Evolutionary conservation across 148 eudicot species (phyloP), one percentile per base, ranked within the genome.

Genomic region (Fallopia convolvulus): DNA sequence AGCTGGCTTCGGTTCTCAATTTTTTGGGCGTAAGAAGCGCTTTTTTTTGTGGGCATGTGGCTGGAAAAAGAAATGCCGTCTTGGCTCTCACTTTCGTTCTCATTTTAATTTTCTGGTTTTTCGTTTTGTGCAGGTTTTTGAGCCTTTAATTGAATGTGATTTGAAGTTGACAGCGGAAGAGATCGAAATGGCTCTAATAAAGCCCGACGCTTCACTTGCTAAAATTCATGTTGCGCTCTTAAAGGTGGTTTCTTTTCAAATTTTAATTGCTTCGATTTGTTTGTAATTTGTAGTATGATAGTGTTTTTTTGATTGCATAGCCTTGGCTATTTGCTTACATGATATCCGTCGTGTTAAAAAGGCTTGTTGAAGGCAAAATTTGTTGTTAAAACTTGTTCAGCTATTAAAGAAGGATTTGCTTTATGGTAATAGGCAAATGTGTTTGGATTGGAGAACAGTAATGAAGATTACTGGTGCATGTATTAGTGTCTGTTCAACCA

Each of bases 1-100:
- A 92, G 84, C 77, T 92, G n/a, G 97, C 97, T 0, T 88, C 93
- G 32, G 90, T 92, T 44, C 89, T 92, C 68, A 83, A 92, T 78
- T 92, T 92, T 65, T 20, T 89, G 4, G 80, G 68, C 77, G 97
- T 91, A 84, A 80, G 78, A 76, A 77, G 55, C 50, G 44, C 39
- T 52, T 58, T 72, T 72, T 26, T 55, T 17, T 58, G 30, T 21
- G 21, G 49, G 74, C 74, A 4, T 72, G 5, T 76, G 12, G 23
- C 58, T 40, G 55, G 17, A 20, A 13, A 8, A 39, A 26, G 30
- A 26, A 76, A 10, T 58, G 36, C n/a, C 47, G 73, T 44, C 12
- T 55, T 77, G 9, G 21, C 39, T 72, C 49, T 13, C 76, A 32
- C 60, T 36, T 70, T 14, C 2, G 41, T 32, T 23, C 5, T 66